Evolutionary conservation across 192 early-diverging fungal species (phyloP).

Genomic region (Backusella circina): DNA sequence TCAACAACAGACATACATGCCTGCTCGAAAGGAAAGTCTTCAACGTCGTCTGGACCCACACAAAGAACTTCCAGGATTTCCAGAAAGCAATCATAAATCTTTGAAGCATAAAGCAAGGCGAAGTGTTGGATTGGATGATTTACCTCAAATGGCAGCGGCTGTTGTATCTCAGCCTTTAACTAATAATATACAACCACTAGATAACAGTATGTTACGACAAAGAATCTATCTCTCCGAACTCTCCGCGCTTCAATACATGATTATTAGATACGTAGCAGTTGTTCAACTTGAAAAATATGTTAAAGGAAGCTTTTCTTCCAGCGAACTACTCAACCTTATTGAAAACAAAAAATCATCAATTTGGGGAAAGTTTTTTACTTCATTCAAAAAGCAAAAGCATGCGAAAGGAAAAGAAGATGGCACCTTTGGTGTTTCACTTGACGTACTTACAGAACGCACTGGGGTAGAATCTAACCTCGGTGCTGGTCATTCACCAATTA

Average conservation of each 20-base stretch:
- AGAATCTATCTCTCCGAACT: constrained; percentile 57
- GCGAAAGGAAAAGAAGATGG: constrained; percentile 59
- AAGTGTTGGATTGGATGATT: constrained; percentile 9
- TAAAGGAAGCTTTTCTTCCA: constrained; percentile 61
- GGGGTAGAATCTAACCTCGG: constrained; percentile 77
- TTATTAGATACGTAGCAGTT: constrained; percentile 82
- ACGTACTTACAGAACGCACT: constrained; percentile 77
- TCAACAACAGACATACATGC: not conserved
- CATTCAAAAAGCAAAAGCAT: constrained; percentile 46
- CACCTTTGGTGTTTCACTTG: constrained; percentile 90
- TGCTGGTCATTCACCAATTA: constrained; percentile 61
- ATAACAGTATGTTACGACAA: not conserved
- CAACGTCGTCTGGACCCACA: constrained; percentile 14
- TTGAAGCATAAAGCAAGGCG: not conserved
- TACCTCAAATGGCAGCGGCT: constrained; percentile 12
- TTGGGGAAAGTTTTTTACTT: constrained; percentile 69
- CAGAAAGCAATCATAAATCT: not conserved
- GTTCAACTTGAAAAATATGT: constrained; percentile 70
- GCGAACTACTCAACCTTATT: constrained; percentile 77
- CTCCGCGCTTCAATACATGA: constrained; percentile 78
- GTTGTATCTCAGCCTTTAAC: not conserved
- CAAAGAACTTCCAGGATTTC: constrained; percentile 9
- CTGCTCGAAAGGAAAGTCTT: constrained; percentile 17
- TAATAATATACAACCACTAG: not conserved
- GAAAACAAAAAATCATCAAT: constrained; percentile 66